Base-by-base conservation (phyloP, 305 asterid genomes). In the Ajuga reptans region DNA sequence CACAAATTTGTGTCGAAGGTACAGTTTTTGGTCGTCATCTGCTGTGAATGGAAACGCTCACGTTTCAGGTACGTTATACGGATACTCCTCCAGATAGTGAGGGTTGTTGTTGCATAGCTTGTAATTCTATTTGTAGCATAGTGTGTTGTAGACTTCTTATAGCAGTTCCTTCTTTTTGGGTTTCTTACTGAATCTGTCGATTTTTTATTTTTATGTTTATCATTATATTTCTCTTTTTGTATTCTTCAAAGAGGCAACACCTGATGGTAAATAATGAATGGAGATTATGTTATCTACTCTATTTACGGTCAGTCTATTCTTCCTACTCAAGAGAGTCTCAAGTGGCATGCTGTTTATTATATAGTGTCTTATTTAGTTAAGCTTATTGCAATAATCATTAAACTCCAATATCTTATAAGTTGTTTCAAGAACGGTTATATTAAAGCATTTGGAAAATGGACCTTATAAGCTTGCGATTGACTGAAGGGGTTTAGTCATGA, bases 81-180 rank as follows among this genome's bases (percentile, higher is more conserved):
- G 72, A 62, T 61, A 74, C 70, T 65, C 72, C 67, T 74, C 71
- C 55, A 14, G 54, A 47, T 54, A 64, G 64, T 58, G 78, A 77
- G 79, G 49, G 68, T 42, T 64, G 72, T 63, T 69, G 83, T 64
- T 59, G 74, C 71, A 65, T 62, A 43, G 62, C 71, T n/a, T 71
- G 80, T 80, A 75, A 65, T 71, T 65, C 49, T 52, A 68, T 70
- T 69, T 72, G 79, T 81, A 78, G 83, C 75, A 78, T 78, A 81
- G 75, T 69, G 69, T 72, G 78, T 49, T 61, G 62, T 66, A 73
- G 73, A 70, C 79, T 47, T 68, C 6, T 27, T 71, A 24, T 57
- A 12, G 56, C 49, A 58, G 0, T 17, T 69, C 5, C 74, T 5
- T 2, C 5, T 46, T 27, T 36, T 16, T 36, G 18, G 15, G 54